Percentiles rank a stretch among this genome's conserved stretches.
Conservation (phyloP, 2,329 filamentous ascomycete species). For the Phyllosticta citrichinensis region DNA sequence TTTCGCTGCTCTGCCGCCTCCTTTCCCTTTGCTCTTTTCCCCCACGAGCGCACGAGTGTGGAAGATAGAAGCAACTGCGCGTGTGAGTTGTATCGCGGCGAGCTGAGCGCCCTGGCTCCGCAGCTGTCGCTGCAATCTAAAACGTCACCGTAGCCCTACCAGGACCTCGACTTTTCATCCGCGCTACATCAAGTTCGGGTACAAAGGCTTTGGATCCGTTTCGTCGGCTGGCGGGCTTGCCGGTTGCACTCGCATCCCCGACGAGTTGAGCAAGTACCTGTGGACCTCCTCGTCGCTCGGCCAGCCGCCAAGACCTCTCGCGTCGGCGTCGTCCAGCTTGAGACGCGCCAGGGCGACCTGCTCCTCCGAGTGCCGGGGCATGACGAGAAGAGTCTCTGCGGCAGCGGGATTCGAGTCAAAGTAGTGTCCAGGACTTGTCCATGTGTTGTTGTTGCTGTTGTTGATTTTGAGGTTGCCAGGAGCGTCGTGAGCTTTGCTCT, state of each 20-base stretch:
- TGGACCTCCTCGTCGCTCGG: conserved; percentile 31
- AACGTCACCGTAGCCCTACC: no score
- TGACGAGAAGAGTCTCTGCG: not conserved
- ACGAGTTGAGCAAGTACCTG: conserved; percentile 14
- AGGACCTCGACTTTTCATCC: no score
- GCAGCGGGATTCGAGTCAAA: conserved; percentile 7
- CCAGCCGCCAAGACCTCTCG: conserved; percentile 33
- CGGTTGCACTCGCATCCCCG: no score
- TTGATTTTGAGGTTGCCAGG: conserved; percentile 10
- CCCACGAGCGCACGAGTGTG: no score
- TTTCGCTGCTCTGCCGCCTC: no score
- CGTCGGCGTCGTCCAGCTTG: conserved; percentile 26
- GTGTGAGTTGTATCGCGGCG: no score
- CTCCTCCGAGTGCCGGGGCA: conserved; percentile 15
- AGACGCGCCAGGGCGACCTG: conserved; percentile 21
- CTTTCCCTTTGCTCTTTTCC: no score
- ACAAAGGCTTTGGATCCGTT: no score
- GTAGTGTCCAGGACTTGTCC: not conserved
- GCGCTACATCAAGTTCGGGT: not conserved
- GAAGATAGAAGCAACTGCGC: no score
- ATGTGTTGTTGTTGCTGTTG: not conserved
- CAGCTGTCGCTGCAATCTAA: no score
- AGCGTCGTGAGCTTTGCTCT: conserved; percentile 13
- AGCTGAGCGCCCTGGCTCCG: no score
- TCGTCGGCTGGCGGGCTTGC: no score